Conservation (phyloP, 176 grass and related monocot species). For the Musa troglodytarum region DNA sequence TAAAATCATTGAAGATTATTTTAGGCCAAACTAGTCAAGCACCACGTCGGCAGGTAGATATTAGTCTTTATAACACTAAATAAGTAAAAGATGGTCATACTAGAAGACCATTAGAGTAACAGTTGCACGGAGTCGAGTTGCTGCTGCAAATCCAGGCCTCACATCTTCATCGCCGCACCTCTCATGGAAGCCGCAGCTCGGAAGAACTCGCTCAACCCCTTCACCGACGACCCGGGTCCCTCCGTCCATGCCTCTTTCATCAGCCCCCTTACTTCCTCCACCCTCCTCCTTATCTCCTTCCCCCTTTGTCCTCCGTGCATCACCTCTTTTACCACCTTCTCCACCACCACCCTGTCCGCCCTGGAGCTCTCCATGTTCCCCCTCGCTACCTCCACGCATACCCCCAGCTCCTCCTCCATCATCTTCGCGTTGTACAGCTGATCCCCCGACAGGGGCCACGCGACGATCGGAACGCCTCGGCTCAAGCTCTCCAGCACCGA, state of each 20-base stretch:
- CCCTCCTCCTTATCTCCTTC: constrained; percentile 31
- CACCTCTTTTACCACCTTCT: constrained; percentile 20
- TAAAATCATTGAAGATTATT: no score
- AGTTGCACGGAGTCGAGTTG: no score
- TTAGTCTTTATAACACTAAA: no score
- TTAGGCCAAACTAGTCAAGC: no score
- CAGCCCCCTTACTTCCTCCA: constrained; percentile 5
- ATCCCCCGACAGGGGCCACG: constrained; percentile 42
- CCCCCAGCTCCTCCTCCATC: constrained; percentile 32
- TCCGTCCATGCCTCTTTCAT: constrained; percentile 37
- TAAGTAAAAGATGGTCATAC: no score
- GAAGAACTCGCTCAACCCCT: neutral
- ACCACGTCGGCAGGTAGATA: no score
- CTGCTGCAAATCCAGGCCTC: no score
- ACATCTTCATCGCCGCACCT: no score
- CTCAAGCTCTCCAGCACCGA: constrained; percentile 30
- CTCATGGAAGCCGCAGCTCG: neutral
- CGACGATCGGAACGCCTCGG: constrained; percentile 36
- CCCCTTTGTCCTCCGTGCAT: constrained; percentile 28
- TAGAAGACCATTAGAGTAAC: no score
- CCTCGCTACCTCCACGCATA: constrained; percentile 46
- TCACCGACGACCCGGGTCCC: constrained; percentile 24
- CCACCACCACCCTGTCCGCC: neutral
- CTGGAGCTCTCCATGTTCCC: constrained; percentile 39
- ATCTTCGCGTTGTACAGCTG: constrained; percentile 58